These are phyloP conservation scores for Paecilomyces sp. DNA, from an alignment of 2,329 filamentous ascomycete species.

Conservation along the genomic window DNA sequence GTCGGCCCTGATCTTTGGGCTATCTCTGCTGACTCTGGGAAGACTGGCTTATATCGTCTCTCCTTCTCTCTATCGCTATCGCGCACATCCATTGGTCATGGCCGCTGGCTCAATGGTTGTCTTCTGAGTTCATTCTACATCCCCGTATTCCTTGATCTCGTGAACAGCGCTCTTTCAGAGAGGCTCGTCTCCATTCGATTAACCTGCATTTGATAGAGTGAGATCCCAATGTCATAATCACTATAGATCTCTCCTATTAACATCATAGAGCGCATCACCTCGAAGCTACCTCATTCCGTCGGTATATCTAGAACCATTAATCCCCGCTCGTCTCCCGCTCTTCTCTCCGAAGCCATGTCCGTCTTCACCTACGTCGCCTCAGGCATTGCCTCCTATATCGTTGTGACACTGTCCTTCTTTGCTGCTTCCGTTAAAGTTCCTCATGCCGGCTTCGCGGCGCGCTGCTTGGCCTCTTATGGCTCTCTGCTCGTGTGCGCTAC, in stretches of 20 bases:
- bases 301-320: background rate
- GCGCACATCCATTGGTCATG: constrained; percentile 1
- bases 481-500: constrained; percentile 45
- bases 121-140: background rate
- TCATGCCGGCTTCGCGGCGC: constrained; percentile 38
- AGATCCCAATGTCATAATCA: background rate
- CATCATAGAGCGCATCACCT: constrained; percentile 1
- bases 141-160: background rate
- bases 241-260: constrained; percentile 1
- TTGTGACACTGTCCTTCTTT: constrained; percentile 47
- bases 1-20: background rate
- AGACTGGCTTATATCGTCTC: constrained; percentile 6
- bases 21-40: background rate
- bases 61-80: constrained; percentile 7
- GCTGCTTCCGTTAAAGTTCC: constrained; percentile 35
- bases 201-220: background rate
- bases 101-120: background rate
- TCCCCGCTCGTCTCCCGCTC: background rate
- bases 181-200: background rate
- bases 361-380: constrained; percentile 53
- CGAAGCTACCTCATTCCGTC: constrained; percentile 13
- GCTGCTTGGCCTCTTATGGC: constrained; percentile 40
- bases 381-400: constrained; percentile 58
- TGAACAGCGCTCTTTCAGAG: background rate
- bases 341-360: constrained; percentile 53